Base-by-base conservation (phyloP, 164 flowering plant genomes). In the Vitis rupestris region DNA sequence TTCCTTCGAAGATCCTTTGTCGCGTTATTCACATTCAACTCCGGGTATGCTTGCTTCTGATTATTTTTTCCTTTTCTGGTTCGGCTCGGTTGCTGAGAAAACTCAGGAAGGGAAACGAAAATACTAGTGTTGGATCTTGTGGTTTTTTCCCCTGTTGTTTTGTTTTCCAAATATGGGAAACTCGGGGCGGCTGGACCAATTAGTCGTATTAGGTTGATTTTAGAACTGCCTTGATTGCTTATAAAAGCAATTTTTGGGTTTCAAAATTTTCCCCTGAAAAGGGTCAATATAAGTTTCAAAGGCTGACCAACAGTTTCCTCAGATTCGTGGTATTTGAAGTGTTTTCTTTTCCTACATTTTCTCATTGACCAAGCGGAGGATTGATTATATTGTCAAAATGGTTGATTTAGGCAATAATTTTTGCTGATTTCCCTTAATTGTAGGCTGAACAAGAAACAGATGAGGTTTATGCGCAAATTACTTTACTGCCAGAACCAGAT, bases 361-460 rank as follows among this genome's bases (percentile, higher is more conserved):
- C 44, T 59, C 14, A 29, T 65, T 16, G 37, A 59, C 54, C 49
- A 48, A 51, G 31, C 50, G 8, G 55, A 50, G 0, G 47, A 54
- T 8, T 53, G 17, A 57, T 61, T 44, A 9, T 15, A 31, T 23
- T 48, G 65, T 16, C n/a, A 0, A 55, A 67, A 19, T 7, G 48
- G 37, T 44, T 64, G 15, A 19, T 31, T 65, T 63, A 37, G 17
- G 29, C 54, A 17, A 19, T 52, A 30, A 4, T 61, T 27, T 13
- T 29, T 56, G 23, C 6, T 65, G 27, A 11, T 51, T 70, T 53
- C 13, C 50, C 49, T 31, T 54, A 29, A 74, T 72, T 77, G 31
- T 79, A 92, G 97, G 95, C 92, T 16, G 97, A 92, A 67, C 85
- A 86, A 71, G 97, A 91, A 61, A 87, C 88, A 10, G 94, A 91